phyloP scores from a whole-genome alignment of 352 stramenopile genomes.

The Phytopythium vexans region DNA sequence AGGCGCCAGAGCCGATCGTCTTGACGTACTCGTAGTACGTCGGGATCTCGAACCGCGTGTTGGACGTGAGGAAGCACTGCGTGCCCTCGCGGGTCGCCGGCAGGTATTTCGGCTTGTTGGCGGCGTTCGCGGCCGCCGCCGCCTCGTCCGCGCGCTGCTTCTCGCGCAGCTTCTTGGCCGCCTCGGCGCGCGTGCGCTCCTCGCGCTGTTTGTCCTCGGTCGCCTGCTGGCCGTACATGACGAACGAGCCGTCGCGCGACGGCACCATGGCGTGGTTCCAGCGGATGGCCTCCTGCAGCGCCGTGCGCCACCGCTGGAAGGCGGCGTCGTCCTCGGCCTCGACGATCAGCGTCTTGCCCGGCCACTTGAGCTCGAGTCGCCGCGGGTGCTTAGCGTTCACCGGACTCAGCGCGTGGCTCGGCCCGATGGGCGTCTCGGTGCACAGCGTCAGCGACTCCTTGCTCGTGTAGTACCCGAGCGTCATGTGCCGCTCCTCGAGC shows the following conservation, averaged over 20 bases:
- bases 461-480: slow-evolving; percentile 81
- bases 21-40: slow-evolving; percentile 80
- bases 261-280: slow-evolving; percentile 89
- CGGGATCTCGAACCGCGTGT: slow-evolving; percentile 82
- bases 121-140: slow-evolving; percentile 49
- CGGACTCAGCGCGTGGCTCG: slow-evolving; percentile 51
- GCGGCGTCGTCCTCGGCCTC: slow-evolving; percentile 63
- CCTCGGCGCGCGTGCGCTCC: slow-evolving; percentile 62
- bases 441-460: slow-evolving; percentile 80
- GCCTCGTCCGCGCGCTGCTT: slow-evolving; percentile 73
- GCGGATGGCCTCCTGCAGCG: slow-evolving; percentile 76
- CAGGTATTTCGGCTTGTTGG: slow-evolving; percentile 84
- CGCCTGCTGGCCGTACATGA: slow-evolving; percentile 78
- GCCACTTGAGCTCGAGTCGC: slow-evolving; percentile 65
- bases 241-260: slow-evolving; percentile 70
- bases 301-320: slow-evolving; percentile 62
- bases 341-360: slow-evolving; percentile 68
- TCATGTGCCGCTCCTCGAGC: slow-evolving; percentile 87
- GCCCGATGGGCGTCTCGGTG: slow-evolving; percentile 79
- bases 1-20: slow-evolving; percentile 88
- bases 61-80: slow-evolving; percentile 85
- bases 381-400: slow-evolving; percentile 58
- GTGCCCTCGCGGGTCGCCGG: slow-evolving; percentile 56
- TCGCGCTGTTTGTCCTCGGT: slow-evolving; percentile 69
- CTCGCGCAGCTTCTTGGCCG: slow-evolving; percentile 71